Conservation (phyloP, 371 early-diverging fungal genomes). For the Mortierella sp. region DNA sequence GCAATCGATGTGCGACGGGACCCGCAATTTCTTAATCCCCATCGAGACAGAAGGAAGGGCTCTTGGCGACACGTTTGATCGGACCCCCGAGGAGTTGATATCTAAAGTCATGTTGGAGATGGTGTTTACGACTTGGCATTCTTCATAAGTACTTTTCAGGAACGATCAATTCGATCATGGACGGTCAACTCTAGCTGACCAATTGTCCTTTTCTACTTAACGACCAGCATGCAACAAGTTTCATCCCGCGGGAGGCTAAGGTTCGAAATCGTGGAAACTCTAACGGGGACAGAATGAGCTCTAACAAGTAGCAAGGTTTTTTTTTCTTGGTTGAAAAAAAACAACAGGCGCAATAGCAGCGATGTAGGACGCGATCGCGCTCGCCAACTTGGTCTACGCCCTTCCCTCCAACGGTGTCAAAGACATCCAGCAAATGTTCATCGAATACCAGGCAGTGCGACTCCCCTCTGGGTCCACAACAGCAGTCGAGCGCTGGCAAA, state of each 20-base stretch:
- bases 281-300: background rate
- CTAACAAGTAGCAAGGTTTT: background rate
- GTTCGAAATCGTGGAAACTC: background rate
- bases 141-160: background rate
- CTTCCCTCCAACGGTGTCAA: background rate
- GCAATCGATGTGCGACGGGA: too few species aligned
- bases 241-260: background rate
- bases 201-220: background rate
- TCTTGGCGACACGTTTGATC: background rate
- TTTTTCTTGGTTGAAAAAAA: too few species aligned
- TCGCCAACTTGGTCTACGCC: conserved; percentile 21
- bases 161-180: background rate
- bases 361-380: conserved; percentile 16
- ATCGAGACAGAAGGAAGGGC: too few species aligned
- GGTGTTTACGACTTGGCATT: background rate
- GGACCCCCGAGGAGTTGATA: too few species aligned
- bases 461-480: background rate
- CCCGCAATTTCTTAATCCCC: too few species aligned
- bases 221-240: background rate
- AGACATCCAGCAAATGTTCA: background rate
- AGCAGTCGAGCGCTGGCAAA: background rate
- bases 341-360: conserved; percentile 17
- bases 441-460: background rate
- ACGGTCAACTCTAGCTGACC: background rate
- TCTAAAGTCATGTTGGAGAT: background rate